phyloP scores from a whole-genome alignment of 2,329 filamentous ascomycete genomes.

The Aspergillus eucalypticola region DNA sequence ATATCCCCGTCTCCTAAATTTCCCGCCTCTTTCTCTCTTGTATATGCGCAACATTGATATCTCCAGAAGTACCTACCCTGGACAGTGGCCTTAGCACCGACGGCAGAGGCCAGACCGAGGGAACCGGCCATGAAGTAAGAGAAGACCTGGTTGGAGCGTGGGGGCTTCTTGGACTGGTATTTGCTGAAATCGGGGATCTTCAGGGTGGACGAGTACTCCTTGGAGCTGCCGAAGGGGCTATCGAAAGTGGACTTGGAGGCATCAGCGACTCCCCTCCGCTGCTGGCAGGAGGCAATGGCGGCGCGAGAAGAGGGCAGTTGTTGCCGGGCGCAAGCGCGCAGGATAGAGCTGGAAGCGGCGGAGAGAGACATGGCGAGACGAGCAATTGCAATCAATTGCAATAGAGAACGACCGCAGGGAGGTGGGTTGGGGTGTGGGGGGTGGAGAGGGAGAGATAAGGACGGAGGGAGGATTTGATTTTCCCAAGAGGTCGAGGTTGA shows the following conservation, averaged over 20 bases:
- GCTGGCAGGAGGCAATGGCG: slow-evolving; percentile 44
- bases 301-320: slow-evolving; percentile 46
- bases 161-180: slow-evolving; percentile 71
- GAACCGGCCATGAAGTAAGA: slow-evolving; percentile 98
- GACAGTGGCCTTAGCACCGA: slow-evolving; percentile 95
- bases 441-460: slow-evolving; percentile 15
- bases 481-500: slow-evolving; percentile 38
- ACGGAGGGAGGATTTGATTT: slow-evolving; percentile 37
- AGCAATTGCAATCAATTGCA: slow-evolving; percentile 41
- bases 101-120: slow-evolving; percentile 86
- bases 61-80: slow-evolving; percentile 69
- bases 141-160: slow-evolving; percentile 80
- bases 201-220: slow-evolving; percentile 52
- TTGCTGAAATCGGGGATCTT: slow-evolving; percentile 87
- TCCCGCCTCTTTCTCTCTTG: slow-evolving; percentile 3
- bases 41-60: slow-evolving; percentile 1
- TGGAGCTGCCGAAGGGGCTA: slow-evolving; percentile 57
- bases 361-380: slow-evolving; percentile 54
- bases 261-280: slow-evolving; percentile 42
- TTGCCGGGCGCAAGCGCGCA: slow-evolving; percentile 59
- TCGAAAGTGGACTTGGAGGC: slow-evolving; percentile 47
- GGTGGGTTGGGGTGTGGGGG: slow-evolving; percentile 19
- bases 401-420: slow-evolving; percentile 19
- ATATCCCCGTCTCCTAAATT: not conserved
- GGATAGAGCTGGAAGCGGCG: slow-evolving; percentile 67